Conservation (phyloP, 108 stramenopile species). For the Pseudonitzschia delicatissima region DNA sequence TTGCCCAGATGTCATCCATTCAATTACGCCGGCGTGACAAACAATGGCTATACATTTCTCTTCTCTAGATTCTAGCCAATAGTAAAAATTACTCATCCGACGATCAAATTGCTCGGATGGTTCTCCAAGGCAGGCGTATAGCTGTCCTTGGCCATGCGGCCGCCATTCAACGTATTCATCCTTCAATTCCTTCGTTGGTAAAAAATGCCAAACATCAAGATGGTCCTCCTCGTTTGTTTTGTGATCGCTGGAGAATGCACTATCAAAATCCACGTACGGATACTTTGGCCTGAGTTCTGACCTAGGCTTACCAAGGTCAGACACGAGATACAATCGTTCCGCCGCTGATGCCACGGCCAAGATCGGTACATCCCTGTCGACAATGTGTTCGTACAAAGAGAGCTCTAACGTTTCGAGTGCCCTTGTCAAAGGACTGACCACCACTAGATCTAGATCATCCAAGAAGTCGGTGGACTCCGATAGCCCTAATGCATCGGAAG, state of each 20-base stretch:
- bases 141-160: slow-evolving; percentile 45
- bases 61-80: slow-evolving; percentile 33
- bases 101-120: slow-evolving; percentile 40
- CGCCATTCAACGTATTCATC: slow-evolving; percentile 51
- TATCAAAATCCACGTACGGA: slow-evolving; percentile 40
- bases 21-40: slow-evolving; percentile 62
- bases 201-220: slow-evolving; percentile 23
- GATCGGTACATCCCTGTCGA: slow-evolving; percentile 16
- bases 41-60: slow-evolving; percentile 47
- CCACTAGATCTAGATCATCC: slow-evolving; percentile 40
- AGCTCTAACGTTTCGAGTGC: slow-evolving; percentile 52
- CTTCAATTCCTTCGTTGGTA: slow-evolving; percentile 6
- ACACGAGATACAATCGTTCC: slow-evolving; percentile 57
- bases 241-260: slow-evolving; percentile 14
- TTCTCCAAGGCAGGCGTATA: slow-evolving; percentile 55
- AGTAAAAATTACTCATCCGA: slow-evolving; percentile 45
- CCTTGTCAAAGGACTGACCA: slow-evolving; percentile 50
- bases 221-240: not conserved
- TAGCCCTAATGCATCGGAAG: not conserved
- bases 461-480: slow-evolving; percentile 8
- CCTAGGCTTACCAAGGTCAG: slow-evolving; percentile 41
- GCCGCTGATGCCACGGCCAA: slow-evolving; percentile 45
- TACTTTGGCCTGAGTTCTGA: slow-evolving; percentile 26
- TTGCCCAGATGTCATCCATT: slow-evolving; percentile 43
- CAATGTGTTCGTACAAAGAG: slow-evolving; percentile 28